Evolutionary conservation across 352 stramenopile species (phyloP), one percentile per base, ranked within the genome.

Genomic region (Pythium dissotocum): DNA sequence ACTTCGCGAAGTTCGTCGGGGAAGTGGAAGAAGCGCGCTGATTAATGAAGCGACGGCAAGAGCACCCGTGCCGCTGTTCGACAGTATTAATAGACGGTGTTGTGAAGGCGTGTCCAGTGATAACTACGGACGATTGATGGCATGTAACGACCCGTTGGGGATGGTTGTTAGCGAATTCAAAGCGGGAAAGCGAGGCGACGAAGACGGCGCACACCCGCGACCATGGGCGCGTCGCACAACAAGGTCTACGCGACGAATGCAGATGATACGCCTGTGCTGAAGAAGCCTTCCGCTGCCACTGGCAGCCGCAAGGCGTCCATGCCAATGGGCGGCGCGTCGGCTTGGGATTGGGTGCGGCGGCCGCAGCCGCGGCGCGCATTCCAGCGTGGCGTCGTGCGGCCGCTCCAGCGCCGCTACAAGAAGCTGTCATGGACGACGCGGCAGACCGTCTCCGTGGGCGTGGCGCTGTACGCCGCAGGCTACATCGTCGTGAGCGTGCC

Each of bases 401-500:
- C 77, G 14, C 53, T 83, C 1, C 61, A 72, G 26, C 69, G 67
- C 0, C 69, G 70, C 14, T 84, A 84, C 72, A 54, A 63, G 9
- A 63, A 70, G 26, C 55, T 88, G 4, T 75, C 80, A 28, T 88
- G 80, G 80, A 68, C 69, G n/a, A 75, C 77, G 4, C 65, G 78
- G 14, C 66, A 82, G 38, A 88, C 74, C 1, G 58, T 83, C 35
- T 71, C 49, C 24, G 63, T 78, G 6, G 32, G 46, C 2, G 40
- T 77, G 28, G 76, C 69, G 24, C 53, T 83, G 16, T 70, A 61
- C 24, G 48, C 58, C 0, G 51, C 82, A 56, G 36, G 84, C 24
- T 93, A 93, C 72, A 63, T 83, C 21, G 72, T 88, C 38, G 18
- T 83, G 26, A 90, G 76, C 14, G 62, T 93, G 5, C 84, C 83